Base-by-base conservation (phyloP, 306 rosid species). In the Acacia acuminata region DNA sequence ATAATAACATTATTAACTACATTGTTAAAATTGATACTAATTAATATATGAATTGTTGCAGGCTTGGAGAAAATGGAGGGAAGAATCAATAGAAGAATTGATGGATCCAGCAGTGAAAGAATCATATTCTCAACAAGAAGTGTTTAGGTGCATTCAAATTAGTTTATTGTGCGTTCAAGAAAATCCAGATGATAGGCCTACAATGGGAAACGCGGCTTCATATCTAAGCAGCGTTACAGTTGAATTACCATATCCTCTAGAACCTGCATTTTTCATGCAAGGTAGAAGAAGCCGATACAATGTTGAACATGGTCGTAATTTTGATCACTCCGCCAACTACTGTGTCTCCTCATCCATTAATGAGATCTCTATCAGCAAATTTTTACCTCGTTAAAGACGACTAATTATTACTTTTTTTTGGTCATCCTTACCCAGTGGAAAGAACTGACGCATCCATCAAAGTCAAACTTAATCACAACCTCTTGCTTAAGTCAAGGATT, bases 91-190 rank as follows among this genome's bases (percentile, higher is more conserved):
- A 82, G 80, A 79, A 32, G 73, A 87, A 36, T 79, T 84, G 53
- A 4, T 82, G 78, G 90, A 87, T 73, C 81, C 86, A 60, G 45
- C 8, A 44, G n/a, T 85, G 81, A 25, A 17, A 66, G 90, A 89
- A 64, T 83, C 84, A 38, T 81, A 79, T 50, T 3, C 48, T 51
- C 64, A 71, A 77, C 77, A 58, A 3, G 91, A 92, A 78, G 86
- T 85, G 27, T 70, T 80, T 10, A 83, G 71, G 58, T 89, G 90
- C 50, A 77, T 90, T 25, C 90, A 89, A n/a, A 85, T 92, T 30
- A 93, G 91, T 74, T 84, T 92, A 75, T 79, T 92, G 55, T 92
- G 97, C 30, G 94, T 92, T 8, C 93, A 92, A 69, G 90, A 88
- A 75, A 88, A 89, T 63, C 94, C 90, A 53, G 86, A 72, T 20